Evolutionary conservation across 345 rosid genomes (phyloP).

Genomic region (Gossypium rotundifolium): DNA sequence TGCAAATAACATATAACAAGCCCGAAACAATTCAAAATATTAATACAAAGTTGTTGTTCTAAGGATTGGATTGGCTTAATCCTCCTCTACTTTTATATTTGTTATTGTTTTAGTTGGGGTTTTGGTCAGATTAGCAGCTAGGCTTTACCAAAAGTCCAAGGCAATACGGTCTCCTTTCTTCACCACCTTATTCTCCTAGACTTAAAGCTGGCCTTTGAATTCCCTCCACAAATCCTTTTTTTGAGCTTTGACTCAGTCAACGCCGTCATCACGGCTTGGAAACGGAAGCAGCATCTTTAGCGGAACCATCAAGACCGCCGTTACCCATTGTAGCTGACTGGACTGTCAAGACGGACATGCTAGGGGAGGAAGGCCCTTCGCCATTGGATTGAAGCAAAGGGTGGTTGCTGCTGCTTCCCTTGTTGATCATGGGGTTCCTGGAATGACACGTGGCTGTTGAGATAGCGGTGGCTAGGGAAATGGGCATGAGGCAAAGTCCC

Average conservation of each 20-base stretch:
- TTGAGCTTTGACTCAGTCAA: not conserved
- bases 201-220: not conserved
- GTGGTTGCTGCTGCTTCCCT: not conserved
- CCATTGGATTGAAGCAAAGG: slow-evolving; percentile 31
- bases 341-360: slow-evolving; percentile 63
- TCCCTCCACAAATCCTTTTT: not conserved
- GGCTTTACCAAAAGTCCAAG: not conserved
- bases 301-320: slow-evolving; percentile 34
- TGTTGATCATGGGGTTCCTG: slow-evolving; percentile 30
- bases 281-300: slow-evolving; percentile 63
- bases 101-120: not conserved
- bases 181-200: not conserved
- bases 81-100: not conserved
- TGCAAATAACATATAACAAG: not conserved
- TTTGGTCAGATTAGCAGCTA: slow-evolving; percentile 7
- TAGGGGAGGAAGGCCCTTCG: slow-evolving; percentile 64
- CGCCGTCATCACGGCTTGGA: slow-evolving; percentile 51
- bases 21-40: not conserved
- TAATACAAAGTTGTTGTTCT: not conserved
- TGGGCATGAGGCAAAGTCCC: slow-evolving; percentile 96
- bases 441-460: slow-evolving; percentile 64
- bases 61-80: slow-evolving; percentile 15
- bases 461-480: slow-evolving; percentile 83
- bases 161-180: not conserved
- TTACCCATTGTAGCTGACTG: slow-evolving; percentile 57